Conservation (phyloP, 2,329 filamentous ascomycete genomes). For the Grosmannia huntii region DNA sequence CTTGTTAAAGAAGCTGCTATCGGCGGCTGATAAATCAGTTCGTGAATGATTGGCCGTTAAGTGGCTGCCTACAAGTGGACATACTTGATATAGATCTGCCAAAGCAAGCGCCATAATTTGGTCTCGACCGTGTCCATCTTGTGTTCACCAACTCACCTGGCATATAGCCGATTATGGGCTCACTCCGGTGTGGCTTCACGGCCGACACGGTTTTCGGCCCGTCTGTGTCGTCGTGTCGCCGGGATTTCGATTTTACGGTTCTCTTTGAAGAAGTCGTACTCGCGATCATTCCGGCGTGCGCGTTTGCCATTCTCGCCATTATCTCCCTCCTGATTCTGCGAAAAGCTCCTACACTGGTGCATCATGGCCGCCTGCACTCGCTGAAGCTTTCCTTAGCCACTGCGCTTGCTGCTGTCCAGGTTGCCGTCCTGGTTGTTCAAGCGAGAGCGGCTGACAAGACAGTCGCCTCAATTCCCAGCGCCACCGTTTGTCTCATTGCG, state of each 20-base stretch:
- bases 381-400: background rate
- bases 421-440: background rate
- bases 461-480: background rate
- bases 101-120: too few species aligned
- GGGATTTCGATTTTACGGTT: background rate
- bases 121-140: too few species aligned
- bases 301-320: background rate
- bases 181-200: background rate
- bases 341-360: background rate
- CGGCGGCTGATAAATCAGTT: too few species aligned
- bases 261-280: background rate
- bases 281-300: background rate
- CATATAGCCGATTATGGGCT: background rate
- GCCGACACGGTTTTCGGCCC: background rate
- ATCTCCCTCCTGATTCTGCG: background rate
- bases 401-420: background rate
- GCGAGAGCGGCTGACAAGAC: background rate
- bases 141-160: too few species aligned
- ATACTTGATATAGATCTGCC: too few species aligned
- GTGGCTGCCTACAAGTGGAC: too few species aligned
- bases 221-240: background rate
- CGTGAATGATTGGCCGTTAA: too few species aligned
- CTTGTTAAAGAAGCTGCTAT: too few species aligned
- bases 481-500: background rate
- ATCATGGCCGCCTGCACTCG: background rate